phyloP scores from a whole-genome alignment of 345 rosid genomes.

The Lepidium sativum region DNA sequence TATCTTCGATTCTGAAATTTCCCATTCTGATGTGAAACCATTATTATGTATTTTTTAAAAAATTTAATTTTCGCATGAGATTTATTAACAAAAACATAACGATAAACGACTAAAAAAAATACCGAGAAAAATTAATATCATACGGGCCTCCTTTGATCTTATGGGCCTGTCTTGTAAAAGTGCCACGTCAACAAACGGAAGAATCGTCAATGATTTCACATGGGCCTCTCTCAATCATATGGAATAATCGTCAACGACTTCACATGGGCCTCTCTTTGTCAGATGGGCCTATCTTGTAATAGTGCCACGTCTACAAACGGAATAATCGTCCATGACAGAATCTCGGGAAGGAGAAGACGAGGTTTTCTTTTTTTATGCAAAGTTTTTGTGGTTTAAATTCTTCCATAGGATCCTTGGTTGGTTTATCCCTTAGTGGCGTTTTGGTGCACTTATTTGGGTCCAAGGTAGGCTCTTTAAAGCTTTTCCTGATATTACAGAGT shows the following conservation, averaged over 20 bases:
- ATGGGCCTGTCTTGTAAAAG: too few species aligned
- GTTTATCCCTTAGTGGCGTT: slow-evolving; percentile 59
- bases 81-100: neutral
- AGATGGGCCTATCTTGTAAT: too few species aligned
- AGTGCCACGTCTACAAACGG: too few species aligned
- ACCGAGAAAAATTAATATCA: too few species aligned
- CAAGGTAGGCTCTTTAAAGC: slow-evolving; percentile 29
- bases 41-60: neutral
- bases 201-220: too few species aligned
- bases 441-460: slow-evolving; percentile 52
- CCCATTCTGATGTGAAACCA: neutral
- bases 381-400: slow-evolving; percentile 63
- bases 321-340: too few species aligned
- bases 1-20: neutral
- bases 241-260: too few species aligned
- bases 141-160: too few species aligned
- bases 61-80: neutral
- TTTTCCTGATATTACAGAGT: neutral
- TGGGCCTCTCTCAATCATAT: too few species aligned
- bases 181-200: too few species aligned
- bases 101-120: neutral
- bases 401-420: slow-evolving; percentile 55
- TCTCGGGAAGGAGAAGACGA: too few species aligned
- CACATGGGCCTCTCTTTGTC: too few species aligned
- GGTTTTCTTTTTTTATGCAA: slow-evolving; percentile 27